These are phyloP conservation scores for Sordariomycetes sp. DNA, from an alignment of 2,329 filamentous ascomycete genomes.

Conservation along the genomic window DNA sequence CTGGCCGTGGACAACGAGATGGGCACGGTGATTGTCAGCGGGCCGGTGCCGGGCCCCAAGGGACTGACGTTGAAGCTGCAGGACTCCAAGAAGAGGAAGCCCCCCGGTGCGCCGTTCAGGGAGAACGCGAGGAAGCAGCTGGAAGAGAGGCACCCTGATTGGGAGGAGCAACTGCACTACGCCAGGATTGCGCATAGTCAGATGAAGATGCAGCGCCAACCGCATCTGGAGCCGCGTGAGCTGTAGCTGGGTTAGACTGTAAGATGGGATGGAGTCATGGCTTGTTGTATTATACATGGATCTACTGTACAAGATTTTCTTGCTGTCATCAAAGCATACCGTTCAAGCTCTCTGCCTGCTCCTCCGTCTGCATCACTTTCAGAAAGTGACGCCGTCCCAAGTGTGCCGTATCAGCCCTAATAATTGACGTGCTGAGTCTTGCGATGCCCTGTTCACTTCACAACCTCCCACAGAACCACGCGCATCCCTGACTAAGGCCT, in stretches of 20 bases:
- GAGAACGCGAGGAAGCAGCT: constrained; percentile 33
- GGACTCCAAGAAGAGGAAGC: constrained; percentile 79
- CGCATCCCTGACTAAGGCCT: neutral
- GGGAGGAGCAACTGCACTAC: constrained; percentile 33
- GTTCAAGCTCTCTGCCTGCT: neutral
- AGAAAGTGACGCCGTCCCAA: too few relatives aligned
- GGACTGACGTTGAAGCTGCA: constrained; percentile 76
- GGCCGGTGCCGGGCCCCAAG: constrained; percentile 80
- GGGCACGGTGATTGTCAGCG: constrained; percentile 82
- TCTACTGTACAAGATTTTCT: constrained; percentile 9
- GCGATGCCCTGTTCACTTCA: too few relatives aligned
- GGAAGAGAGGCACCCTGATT: constrained; percentile 36
- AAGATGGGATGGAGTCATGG: constrained; percentile 7
- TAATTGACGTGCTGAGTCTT: too few relatives aligned
- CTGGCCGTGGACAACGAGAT: constrained; percentile 80
- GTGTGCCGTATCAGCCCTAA: too few relatives aligned
- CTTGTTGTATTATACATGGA: constrained; percentile 29
- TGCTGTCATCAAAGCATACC: neutral
- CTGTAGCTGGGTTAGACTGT: constrained; percentile 1
- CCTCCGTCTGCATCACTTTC: too few relatives aligned
- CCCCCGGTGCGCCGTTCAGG: constrained; percentile 39
- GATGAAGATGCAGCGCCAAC: constrained; percentile 35
- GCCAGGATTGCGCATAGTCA: constrained; percentile 42
- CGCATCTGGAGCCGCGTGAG: constrained; percentile 1
- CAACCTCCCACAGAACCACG: neutral